phyloP scores from a whole-genome alignment of 1,284 basidiomycete species.

The Irpex sp. region DNA sequence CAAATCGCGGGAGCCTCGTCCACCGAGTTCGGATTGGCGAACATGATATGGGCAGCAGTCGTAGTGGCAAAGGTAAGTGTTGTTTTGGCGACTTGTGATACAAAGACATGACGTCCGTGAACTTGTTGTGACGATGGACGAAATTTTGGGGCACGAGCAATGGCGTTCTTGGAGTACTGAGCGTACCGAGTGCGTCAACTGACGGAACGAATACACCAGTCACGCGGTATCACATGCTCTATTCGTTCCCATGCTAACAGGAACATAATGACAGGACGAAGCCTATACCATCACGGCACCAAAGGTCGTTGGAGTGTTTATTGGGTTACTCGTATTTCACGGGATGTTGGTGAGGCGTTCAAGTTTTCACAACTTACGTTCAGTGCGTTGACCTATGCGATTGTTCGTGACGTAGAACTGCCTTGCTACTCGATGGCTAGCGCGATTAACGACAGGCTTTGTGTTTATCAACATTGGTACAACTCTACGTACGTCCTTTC shows the following conservation, averaged over 20 bases:
- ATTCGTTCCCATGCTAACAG: no score
- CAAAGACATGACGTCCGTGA: no score
- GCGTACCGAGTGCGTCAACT: not conserved
- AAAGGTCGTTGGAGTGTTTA: constrained; percentile 74
- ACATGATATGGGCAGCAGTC: constrained; percentile 85
- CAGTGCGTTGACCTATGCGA: not conserved
- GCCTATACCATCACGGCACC: constrained; percentile 48
- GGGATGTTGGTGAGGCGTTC: constrained; percentile 49
- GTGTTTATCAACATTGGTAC: constrained; percentile 86
- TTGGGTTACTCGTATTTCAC: constrained; percentile 68
- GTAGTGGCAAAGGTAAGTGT: constrained; percentile 43
- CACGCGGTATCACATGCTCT: not conserved
- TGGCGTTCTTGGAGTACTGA: no score
- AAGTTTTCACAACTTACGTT: not conserved
- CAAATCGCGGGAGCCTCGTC: constrained; percentile 82
- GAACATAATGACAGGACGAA: constrained; percentile 31
- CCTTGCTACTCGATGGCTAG: constrained; percentile 76
- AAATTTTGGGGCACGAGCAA: no score
- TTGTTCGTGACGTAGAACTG: constrained; percentile 53
- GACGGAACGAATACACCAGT: not conserved
- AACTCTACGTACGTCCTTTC: constrained; percentile 43
- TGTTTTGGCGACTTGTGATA: not conserved
- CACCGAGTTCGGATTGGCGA: constrained; percentile 84
- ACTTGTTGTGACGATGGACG: no score
- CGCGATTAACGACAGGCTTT: constrained; percentile 73